Percentiles rank a stretch among this genome's conserved stretches.
Evolutionary conservation across 2,329 filamentous ascomycete species (phyloP).

Genomic region (Fusarium ambrosium): DNA sequence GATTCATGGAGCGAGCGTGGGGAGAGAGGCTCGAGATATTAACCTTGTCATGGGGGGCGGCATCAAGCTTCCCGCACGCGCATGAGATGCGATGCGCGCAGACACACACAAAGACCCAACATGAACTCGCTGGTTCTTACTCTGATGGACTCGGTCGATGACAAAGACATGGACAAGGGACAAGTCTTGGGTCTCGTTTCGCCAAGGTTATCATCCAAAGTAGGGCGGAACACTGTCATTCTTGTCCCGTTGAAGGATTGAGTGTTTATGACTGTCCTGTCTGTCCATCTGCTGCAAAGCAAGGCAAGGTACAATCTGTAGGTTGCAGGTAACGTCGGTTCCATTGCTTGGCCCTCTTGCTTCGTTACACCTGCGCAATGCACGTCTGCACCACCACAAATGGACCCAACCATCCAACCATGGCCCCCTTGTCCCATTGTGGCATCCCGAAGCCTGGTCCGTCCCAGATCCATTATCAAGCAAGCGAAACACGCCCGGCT

Average conservation of each 20-base stretch:
- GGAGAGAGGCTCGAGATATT: slow-evolving; percentile 19
- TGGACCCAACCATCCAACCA: background rate
- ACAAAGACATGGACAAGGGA: slow-evolving; percentile 1
- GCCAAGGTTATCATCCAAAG: background rate
- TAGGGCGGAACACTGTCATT: background rate
- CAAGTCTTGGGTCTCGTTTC: background rate
- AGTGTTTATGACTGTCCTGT: background rate
- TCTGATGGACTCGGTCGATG: slow-evolving; percentile 12
- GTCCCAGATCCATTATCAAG: slow-evolving; percentile 1
- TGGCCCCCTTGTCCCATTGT: slow-evolving; percentile 30
- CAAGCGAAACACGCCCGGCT: slow-evolving; percentile 20
- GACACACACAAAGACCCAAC: background rate
- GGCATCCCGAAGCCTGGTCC: slow-evolving; percentile 32
- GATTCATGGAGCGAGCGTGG: slow-evolving; percentile 34
- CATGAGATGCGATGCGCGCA: background rate
- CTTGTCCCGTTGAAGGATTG: background rate
- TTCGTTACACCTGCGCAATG: slow-evolving; percentile 38
- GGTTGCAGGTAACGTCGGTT: slow-evolving; percentile 35
- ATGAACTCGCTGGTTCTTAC: background rate
- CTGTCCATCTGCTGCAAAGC: background rate
- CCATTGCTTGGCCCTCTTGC: slow-evolving; percentile 12
- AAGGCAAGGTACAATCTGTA: background rate
- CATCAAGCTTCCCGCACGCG: slow-evolving; percentile 9
- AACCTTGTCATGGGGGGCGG: slow-evolving; percentile 29
- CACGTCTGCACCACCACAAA: background rate